phyloP scores from a whole-genome alignment of 1,284 basidiomycete genomes.

The Termitomyces sp. region DNA sequence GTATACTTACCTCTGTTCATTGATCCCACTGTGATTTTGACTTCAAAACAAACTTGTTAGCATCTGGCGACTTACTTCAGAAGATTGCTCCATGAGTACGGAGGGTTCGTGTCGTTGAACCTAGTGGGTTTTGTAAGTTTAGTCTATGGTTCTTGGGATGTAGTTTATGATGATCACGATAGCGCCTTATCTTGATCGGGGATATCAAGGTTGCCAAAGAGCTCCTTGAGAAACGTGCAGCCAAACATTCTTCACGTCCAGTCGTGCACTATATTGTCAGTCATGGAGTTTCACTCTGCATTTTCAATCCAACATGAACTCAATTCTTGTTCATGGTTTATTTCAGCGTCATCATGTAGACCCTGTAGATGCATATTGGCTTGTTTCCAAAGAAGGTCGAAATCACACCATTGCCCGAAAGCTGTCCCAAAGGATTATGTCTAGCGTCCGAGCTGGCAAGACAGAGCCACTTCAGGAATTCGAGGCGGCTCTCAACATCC shows the following conservation, averaged over 20 bases:
- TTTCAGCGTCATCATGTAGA: not conserved
- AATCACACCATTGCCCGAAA: not conserved
- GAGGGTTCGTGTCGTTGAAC: not conserved
- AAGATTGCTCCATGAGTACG: not conserved
- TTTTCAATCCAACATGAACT: not conserved
- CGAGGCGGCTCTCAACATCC: not conserved
- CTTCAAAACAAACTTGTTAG: not conserved
- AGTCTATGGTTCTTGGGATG: not conserved
- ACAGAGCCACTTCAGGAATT: not conserved
- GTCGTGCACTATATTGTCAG: not conserved
- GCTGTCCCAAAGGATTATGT: not conserved
- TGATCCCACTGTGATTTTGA: not conserved
- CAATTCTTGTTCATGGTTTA: not conserved
- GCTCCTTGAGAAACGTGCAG: not conserved
- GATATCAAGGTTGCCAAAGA: constrained; percentile 1
- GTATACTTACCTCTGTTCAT: not conserved
- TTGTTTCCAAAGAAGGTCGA: not conserved
- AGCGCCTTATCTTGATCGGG: not conserved
- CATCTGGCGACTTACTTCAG: not conserved
- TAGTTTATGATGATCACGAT: not conserved
- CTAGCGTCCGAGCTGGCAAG: not conserved
- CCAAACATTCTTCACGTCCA: constrained; percentile 1
- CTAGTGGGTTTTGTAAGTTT: not conserved
- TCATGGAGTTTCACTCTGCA: not conserved
- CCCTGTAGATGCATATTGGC: not conserved